These are phyloP conservation scores for Laguncularia racemosa DNA, from an alignment of 345 rosid genomes.

Conservation along the genomic window DNA sequence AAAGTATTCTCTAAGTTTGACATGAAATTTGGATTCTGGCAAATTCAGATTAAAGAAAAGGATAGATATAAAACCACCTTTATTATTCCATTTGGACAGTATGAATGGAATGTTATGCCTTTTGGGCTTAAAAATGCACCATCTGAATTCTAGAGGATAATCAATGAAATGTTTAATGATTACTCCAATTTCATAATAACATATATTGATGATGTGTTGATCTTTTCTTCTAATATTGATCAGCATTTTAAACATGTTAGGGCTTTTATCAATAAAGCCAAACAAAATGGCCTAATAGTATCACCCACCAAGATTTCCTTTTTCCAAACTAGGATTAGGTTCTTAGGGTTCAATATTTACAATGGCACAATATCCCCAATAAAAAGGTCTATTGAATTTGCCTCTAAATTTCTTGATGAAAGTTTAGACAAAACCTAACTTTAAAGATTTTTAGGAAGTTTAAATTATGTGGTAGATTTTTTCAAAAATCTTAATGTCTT, in stretches of 20 bases:
- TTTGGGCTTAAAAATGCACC: too few relatives aligned
- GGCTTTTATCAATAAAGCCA: not conserved
- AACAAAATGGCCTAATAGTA: not conserved
- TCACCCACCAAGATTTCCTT: not conserved
- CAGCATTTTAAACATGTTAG: too few relatives aligned
- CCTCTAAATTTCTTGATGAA: not conserved
- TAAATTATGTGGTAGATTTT: not conserved
- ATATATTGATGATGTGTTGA: too few relatives aligned
- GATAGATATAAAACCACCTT: not conserved
- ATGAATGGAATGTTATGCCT: too few relatives aligned
- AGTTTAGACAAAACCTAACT: not conserved
- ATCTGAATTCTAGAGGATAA: too few relatives aligned
- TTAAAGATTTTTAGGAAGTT: not conserved
- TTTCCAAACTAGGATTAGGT: conserved; percentile 2
- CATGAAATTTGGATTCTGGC: conserved; percentile 5
- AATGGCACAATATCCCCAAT: not conserved
- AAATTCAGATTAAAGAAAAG: not conserved
- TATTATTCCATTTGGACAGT: too few relatives aligned
- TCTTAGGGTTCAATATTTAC: not conserved
- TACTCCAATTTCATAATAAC: too few relatives aligned
- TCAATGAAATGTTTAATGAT: too few relatives aligned
- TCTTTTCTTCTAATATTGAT: too few relatives aligned
- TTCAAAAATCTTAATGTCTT: not conserved
- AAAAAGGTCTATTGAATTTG: not conserved
- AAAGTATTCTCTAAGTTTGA: not conserved